Conservation (phyloP, 1,139 yeast species). For the Candida freyschussii region DNA sequence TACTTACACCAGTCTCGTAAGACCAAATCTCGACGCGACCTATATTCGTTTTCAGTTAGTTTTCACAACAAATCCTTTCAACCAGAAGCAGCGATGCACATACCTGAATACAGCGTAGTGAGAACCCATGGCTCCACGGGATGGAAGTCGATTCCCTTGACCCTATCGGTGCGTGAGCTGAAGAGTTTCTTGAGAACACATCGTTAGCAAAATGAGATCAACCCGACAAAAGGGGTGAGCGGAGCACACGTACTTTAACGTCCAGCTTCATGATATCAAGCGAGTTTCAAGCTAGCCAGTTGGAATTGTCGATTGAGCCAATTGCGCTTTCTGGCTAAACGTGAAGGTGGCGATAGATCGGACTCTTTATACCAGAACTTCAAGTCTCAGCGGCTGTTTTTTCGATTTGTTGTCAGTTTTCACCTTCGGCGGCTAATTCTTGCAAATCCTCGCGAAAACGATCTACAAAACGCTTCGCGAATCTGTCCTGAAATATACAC, state of each 20-base stretch:
- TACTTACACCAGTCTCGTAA: slow-evolving; percentile 72
- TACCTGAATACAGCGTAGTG: slow-evolving; percentile 80
- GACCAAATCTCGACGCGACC: slow-evolving; percentile 85
- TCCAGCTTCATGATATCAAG: slow-evolving; percentile 13
- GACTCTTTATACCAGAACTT: too few relatives aligned
- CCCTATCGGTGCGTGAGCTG: slow-evolving; percentile 89
- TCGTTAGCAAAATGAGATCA: slow-evolving; percentile 8
- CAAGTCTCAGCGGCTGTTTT: too few relatives aligned
- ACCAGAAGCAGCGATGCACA: slow-evolving; percentile 19
- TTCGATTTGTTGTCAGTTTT: slow-evolving; percentile 1
- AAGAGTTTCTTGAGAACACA: slow-evolving; percentile 54
- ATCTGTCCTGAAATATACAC: too few relatives aligned
- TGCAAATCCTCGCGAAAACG: too few relatives aligned
- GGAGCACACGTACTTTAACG: slow-evolving; percentile 13
- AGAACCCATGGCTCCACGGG: slow-evolving; percentile 97
- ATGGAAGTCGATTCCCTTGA: slow-evolving; percentile 96
- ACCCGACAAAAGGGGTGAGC: neutral
- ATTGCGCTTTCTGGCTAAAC: neutral
- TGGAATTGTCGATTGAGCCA: neutral
- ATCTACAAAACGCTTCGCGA: too few relatives aligned
- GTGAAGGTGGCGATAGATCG: too few relatives aligned
- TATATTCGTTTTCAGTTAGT: slow-evolving; percentile 6
- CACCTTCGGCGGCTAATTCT: slow-evolving; percentile 4
- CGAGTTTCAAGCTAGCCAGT: neutral
- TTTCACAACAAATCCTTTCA: neutral